Conservation (phyloP, 495 filamentous ascomycete genomes). For the Xylaria nigripes region DNA sequence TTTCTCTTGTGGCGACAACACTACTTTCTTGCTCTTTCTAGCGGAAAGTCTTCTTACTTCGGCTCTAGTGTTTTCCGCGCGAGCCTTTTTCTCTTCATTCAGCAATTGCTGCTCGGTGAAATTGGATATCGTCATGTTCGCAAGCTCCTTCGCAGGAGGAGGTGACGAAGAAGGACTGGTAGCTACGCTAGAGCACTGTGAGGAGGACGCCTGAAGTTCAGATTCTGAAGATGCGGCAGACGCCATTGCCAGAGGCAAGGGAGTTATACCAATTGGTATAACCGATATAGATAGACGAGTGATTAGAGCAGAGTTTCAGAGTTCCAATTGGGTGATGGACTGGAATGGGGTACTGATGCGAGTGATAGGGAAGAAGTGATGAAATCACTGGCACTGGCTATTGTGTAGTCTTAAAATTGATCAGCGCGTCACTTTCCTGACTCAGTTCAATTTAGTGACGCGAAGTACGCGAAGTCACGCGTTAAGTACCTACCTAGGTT, state of each 20-base stretch:
- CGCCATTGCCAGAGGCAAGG: constrained; percentile 14
- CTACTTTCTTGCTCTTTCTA: constrained; percentile 40
- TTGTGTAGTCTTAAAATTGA: not conserved
- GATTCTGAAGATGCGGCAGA: constrained; percentile 25
- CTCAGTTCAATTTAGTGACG: constrained; percentile 14
- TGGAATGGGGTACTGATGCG: not conserved
- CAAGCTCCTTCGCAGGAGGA: constrained; percentile 17
- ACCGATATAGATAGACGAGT: not conserved
- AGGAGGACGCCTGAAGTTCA: constrained; percentile 25
- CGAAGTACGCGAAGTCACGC: constrained; percentile 29
- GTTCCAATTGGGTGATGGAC: not conserved
- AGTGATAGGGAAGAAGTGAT: constrained; percentile 7
- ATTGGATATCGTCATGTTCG: constrained; percentile 25
- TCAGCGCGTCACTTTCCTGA: constrained; percentile 19
- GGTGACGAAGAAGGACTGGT: constrained; percentile 40
- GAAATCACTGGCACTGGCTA: constrained; percentile 12
- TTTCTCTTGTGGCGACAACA: constrained; percentile 45
- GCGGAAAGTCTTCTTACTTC: constrained; percentile 35
- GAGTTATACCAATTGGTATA: not conserved
- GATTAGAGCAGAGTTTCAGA: not conserved
- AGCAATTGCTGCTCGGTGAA: constrained; percentile 26
- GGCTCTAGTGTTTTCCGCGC: constrained; percentile 42
- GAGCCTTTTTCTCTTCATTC: constrained; percentile 36
- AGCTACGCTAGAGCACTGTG: constrained; percentile 19
- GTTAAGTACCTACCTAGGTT: constrained; percentile 17